Percentiles rank a stretch among this genome's conserved stretches.
phyloP scores from a whole-genome alignment of 192 early-diverging fungal genomes.

The Gorgonomyces haynaldii region DNA sequence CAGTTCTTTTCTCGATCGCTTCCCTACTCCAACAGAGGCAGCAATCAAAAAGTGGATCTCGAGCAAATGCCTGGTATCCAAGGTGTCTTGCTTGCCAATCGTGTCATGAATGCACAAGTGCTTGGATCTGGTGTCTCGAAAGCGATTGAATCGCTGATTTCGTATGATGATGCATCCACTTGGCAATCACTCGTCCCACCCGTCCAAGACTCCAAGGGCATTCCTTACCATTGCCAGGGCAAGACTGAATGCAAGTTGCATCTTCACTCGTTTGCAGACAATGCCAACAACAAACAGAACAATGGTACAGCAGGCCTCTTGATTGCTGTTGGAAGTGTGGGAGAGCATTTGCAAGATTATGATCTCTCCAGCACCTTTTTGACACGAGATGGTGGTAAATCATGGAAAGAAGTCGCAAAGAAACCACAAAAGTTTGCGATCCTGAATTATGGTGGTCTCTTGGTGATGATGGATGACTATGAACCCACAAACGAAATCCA shows the following conservation, averaged over 20 bases:
- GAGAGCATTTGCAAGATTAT: conserved; percentile 46
- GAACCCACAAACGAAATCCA: conserved; percentile 46
- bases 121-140: conserved; percentile 31
- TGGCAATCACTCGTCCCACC: conserved; percentile 59
- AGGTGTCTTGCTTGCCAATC: conserved; percentile 82
- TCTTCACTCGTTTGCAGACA: conserved; percentile 1
- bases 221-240: conserved; percentile 3
- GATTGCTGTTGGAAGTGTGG: conserved; percentile 63
- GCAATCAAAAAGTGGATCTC: conserved; percentile 68
- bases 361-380: conserved; percentile 59
- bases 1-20: conserved; percentile 65
- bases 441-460: conserved; percentile 77
- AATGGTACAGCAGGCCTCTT: conserved; percentile 29
- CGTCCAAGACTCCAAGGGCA: conserved; percentile 18
- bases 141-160: conserved; percentile 55
- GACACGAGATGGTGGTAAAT: conserved; percentile 78
- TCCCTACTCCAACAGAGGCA: conserved; percentile 69
- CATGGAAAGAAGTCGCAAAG: conserved; percentile 64
- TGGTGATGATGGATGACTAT: conserved; percentile 67
- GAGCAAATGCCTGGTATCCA: conserved; percentile 80
- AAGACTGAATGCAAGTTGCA: neutral
- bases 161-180: conserved; percentile 75
- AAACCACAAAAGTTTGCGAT: conserved; percentile 68
- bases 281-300: conserved; percentile 6
- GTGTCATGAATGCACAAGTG: conserved; percentile 60